Evolutionary conservation across 805 yeast species (phyloP), one percentile per base, ranked within the genome.

Genomic region (Sugiyamaella chiloensis): DNA sequence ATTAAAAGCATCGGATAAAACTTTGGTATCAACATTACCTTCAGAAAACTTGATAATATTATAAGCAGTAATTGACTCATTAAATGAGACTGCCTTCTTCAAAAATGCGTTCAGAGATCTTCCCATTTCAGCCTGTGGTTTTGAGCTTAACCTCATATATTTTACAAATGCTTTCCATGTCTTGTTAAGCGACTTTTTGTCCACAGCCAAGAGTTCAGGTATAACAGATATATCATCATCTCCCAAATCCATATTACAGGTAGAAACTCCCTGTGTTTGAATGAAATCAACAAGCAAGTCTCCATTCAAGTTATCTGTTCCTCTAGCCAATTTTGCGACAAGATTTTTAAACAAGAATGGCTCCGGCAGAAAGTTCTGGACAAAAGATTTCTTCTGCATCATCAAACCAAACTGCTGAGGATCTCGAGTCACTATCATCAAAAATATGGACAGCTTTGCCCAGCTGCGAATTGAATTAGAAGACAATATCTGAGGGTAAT

Each of bases 1-100:
- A 52, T 51, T 52, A 46, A 62, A 49, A 14, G 64, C 65, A 12
- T 49, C 46, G 9, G 60, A 50, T 12, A 60, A 26, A 17, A 51
- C 31, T 2, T n/a, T 2, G 6, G 47, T 43, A 26, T 16, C 41
- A 6, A 48, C 35, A 16, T 45, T 23, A 5, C 48, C 46, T 11
- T 32, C 32, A 36, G 56, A 56, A 16, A 9, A 24, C 17, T 44
- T 46, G 35, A 53, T 44, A 26, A 61, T 52, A 17, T 40, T 48
- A 2, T 44, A 34, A 16, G 23, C 27, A 12, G 47, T 39, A 9
- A 48, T 20, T 16, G 49, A 32, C 27, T 51, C 46, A 17, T 39
- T 23, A 16, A 45, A 35, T 14, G 35, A 17, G 14, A 48, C 35
- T 26, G 50, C 39, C 31, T 41, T 17, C n/a, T 35, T 12, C 24